These are phyloP conservation scores for Haberlea rhodopensis DNA, from an alignment of 257 asterid species.

Conservation along the genomic window DNA sequence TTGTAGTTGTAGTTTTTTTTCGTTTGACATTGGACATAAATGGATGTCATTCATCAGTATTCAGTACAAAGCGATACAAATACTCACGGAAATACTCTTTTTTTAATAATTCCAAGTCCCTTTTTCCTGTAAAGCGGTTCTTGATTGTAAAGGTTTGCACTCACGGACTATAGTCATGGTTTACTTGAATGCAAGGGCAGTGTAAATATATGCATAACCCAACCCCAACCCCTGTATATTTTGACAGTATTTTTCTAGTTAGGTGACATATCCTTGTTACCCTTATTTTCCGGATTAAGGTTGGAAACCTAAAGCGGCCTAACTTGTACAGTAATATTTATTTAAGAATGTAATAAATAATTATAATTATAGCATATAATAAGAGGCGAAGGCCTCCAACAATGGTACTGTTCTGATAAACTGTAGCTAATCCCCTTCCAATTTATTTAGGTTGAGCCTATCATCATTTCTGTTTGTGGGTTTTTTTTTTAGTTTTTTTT, in stretches of 20 bases:
- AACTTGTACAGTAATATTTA: background rate
- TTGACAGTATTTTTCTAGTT: no score
- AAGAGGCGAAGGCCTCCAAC: no score
- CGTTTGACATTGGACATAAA: background rate
- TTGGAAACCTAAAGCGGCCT: background rate
- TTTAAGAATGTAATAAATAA: no score
- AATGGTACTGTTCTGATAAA: no score
- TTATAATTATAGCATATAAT: no score
- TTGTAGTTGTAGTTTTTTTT: background rate
- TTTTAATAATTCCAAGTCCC: background rate
- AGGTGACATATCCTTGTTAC: background rate
- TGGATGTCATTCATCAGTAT: background rate
- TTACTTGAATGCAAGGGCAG: background rate
- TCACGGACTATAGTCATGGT: background rate
- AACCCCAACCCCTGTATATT: no score
- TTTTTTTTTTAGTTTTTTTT: no score
- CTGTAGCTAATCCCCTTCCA: no score
- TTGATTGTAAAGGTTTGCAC: background rate
- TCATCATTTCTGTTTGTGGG: no score
- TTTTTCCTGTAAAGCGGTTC: no score
- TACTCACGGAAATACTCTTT: background rate
- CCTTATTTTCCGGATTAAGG: background rate
- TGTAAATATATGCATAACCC: background rate
- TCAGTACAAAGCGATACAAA: background rate
- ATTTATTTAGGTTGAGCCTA: no score